These are phyloP conservation scores for Fomitopsis pinicola DNA, from an alignment of 1,284 basidiomycete species.

Conservation along the genomic window DNA sequence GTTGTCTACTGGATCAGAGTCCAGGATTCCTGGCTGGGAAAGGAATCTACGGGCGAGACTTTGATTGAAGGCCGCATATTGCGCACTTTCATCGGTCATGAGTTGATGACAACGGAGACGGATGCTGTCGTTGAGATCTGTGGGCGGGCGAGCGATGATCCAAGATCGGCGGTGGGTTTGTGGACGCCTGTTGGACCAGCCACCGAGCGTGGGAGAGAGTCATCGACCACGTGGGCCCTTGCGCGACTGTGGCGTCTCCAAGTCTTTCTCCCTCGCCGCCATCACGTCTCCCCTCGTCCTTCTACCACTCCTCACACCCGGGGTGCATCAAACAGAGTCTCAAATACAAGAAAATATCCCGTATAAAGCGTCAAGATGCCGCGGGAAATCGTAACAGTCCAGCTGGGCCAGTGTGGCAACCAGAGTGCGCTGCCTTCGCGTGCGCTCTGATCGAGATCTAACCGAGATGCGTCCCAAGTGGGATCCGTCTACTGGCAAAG, in stretches of 20 bases:
- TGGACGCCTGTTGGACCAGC: background rate
- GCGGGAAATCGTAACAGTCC: conserved; percentile 83
- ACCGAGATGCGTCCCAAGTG: conserved; percentile 45
- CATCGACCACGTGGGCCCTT: background rate
- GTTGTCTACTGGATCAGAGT: conserved; percentile 11
- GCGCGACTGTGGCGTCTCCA: background rate
- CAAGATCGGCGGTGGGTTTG: background rate
- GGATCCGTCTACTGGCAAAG: conserved; percentile 94
- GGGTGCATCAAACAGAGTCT: no score
- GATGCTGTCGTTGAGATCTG: no score
- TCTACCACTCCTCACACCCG: background rate
- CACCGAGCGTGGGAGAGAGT: background rate
- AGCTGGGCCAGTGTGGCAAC: conserved; percentile 95
- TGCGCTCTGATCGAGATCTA: conserved; percentile 12
- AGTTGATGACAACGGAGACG: no score
- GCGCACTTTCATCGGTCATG: background rate
- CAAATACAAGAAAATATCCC: background rate
- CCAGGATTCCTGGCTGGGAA: conserved; percentile 20
- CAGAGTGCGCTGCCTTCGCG: conserved; percentile 62
- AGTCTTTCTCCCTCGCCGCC: background rate
- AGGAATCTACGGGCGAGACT: conserved; percentile 40
- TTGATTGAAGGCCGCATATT: conserved; percentile 40
- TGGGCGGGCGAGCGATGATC: no score
- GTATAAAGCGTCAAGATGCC: conserved; percentile 48
- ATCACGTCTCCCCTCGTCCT: background rate